These are phyloP conservation scores for Nidula microcarpa DNA, from an alignment of 768 basidiomycete species.

Conservation along the genomic window DNA sequence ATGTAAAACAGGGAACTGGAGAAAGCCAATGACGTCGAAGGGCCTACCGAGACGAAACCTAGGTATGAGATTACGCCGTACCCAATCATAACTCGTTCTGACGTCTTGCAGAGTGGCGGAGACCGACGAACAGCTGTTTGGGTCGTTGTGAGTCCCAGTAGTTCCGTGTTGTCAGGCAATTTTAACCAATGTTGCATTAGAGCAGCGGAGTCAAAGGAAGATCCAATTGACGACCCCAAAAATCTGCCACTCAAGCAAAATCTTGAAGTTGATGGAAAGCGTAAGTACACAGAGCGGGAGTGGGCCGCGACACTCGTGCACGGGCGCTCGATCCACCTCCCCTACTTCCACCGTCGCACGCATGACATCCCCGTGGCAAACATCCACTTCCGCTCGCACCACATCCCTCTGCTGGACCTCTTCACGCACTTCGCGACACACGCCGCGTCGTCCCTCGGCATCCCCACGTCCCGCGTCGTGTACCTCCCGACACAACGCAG, in stretches of 20 bases:
- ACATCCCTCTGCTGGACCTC: slow-evolving; percentile 62
- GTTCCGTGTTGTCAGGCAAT: too few relatives aligned
- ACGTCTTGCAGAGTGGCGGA: too few relatives aligned
- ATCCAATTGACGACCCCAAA: background rate
- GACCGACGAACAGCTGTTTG: too few relatives aligned
- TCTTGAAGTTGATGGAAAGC: background rate
- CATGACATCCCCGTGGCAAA: slow-evolving; percentile 75
- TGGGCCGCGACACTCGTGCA: slow-evolving; percentile 58
- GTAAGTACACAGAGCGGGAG: slow-evolving; percentile 24
- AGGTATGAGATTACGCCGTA: too few relatives aligned
- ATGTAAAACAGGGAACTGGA: too few relatives aligned
- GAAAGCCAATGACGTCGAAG: too few relatives aligned
- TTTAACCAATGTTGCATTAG: too few relatives aligned
- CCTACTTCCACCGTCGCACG: slow-evolving; percentile 56
- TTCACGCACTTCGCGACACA: slow-evolving; percentile 84
- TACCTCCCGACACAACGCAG: slow-evolving; percentile 71
- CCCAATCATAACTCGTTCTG: too few relatives aligned
- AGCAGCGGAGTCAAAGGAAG: too few relatives aligned
- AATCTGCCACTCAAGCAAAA: background rate
- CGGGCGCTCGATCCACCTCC: slow-evolving; percentile 54
- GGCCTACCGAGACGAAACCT: too few relatives aligned
- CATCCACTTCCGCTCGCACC: slow-evolving; percentile 81
- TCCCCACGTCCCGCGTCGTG: slow-evolving; percentile 66
- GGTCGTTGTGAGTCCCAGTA: too few relatives aligned
- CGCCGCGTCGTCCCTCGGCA: slow-evolving; percentile 79